Evolutionary conservation across 257 asterid genomes (phyloP), one percentile per base, ranked within the genome.

Genomic region (Rubia yunnanensis): DNA sequence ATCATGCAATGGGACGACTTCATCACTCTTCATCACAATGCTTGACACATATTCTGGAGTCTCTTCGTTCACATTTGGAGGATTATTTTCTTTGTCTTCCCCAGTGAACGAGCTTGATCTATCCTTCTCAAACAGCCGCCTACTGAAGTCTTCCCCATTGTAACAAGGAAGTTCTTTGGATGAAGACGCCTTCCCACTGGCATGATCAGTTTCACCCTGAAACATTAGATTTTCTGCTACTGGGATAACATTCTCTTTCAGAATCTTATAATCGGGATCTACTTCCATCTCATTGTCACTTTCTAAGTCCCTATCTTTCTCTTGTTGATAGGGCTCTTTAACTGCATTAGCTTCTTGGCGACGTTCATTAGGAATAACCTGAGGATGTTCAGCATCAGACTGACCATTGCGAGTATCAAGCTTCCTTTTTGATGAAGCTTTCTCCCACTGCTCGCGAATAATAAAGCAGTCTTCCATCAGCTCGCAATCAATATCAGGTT

Each of bases 391-490:
- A 56, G 31, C 26, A 70, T 77, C 83, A 32, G 83, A 69, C 72
- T 57, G 74, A 67, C 74, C 82, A 70, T 63, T 65, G 55, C 23
- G 70, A 53, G 22, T 50, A 69, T 78, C 78, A 63, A 70, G 76
- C 68, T 65, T 83, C 72, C 90, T 84, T 84, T 75, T 87, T 20
- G 65, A 76, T 54, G 74, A 84, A 73, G 99, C 97, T 72, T 75
- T 83, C 76, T 87, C 91, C 99, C 99, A 92, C 74, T 73, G 76
- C 75, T 87, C 87, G 57, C 82, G 84, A 73, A 89, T 74, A 74
- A 95, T 89, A 72, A 78, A 83, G 73, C 76, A 73, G 79, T 86
- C 97, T 74, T 77, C 97, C 77, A 87, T 74, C 68, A 89, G 44
- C 61, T 77, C 96, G 59, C 86, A 85, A 67, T 92, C 98, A 69